Evolutionary conservation across 192 early-diverging fungal genomes (phyloP).

Genomic region (Jimgerdemannia flammicorona): DNA sequence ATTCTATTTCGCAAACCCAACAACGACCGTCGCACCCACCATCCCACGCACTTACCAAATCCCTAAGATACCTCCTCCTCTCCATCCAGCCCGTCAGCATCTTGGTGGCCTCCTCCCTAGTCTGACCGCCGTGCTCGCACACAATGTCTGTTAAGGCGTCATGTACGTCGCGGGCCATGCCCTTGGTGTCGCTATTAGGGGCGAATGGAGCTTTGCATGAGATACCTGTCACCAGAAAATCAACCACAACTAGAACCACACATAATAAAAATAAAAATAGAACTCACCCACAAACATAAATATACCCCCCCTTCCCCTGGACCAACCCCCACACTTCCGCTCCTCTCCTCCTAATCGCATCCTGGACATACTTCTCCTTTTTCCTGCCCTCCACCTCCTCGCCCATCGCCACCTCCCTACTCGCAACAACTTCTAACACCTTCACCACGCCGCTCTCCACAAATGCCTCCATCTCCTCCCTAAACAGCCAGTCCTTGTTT

Average conservation of each 20-base stretch:
- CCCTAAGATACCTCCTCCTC: constrained; percentile 62
- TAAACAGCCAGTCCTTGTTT: constrained; percentile 68
- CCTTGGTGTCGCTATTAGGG: constrained; percentile 66
- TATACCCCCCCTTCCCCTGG: constrained; percentile 51
- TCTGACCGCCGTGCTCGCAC: constrained; percentile 39
- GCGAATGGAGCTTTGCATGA: background rate
- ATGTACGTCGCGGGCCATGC: constrained; percentile 89
- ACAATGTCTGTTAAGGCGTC: constrained; percentile 68
- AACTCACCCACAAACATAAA: constrained; percentile 76
- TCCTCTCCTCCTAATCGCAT: constrained; percentile 56
- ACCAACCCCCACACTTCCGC: constrained; percentile 57
- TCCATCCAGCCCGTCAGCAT: constrained; percentile 59
- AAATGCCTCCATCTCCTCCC: constrained; percentile 51
- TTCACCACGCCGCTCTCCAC: constrained; percentile 49
- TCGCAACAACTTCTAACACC: constrained; percentile 59
- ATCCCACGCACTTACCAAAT: constrained; percentile 22
- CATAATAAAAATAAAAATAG: background rate
- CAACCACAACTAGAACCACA: background rate
- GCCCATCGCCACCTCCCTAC: constrained; percentile 46
- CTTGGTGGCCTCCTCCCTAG: constrained; percentile 46
- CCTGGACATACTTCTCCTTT: constrained; percentile 86
- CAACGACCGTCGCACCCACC: too few species aligned
- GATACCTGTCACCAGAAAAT: constrained; percentile 11
- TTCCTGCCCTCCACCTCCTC: constrained; percentile 20
- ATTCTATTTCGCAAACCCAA: too few species aligned